Evolutionary conservation across 108 stramenopile genomes (phyloP).

Genomic region (Discostella pseudostelligera): DNA sequence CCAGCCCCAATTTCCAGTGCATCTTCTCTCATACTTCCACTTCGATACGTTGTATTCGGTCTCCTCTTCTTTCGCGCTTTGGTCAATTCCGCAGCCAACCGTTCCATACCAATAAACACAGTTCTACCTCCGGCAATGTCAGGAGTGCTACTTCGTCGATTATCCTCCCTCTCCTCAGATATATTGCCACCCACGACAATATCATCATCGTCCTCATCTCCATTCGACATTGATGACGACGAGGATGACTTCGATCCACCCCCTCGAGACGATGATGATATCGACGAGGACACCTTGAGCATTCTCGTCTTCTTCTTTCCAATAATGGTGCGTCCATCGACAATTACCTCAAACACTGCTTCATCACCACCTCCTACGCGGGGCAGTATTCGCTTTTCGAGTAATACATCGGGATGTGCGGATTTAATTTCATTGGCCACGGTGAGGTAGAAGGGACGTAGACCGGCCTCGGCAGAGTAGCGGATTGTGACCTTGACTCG

Average conservation of each 20-base stretch:
- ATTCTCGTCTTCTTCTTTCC: slow-evolving; percentile 53
- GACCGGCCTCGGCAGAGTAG: slow-evolving; percentile 59
- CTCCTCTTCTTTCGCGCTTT: slow-evolving; percentile 70
- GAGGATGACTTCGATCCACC: slow-evolving; percentile 17
- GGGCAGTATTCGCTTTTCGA: slow-evolving; percentile 65
- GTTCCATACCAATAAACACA: slow-evolving; percentile 80
- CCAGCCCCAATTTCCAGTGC: neutral
- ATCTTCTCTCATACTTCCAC: slow-evolving; percentile 22
- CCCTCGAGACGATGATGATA: slow-evolving; percentile 22
- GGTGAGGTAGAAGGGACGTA: slow-evolving; percentile 77
- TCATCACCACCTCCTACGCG: slow-evolving; percentile 20
- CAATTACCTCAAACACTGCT: slow-evolving; percentile 66
- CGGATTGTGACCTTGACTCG: slow-evolving; percentile 73
- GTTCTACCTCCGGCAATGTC: slow-evolving; percentile 28
- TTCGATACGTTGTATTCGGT: slow-evolving; percentile 60
- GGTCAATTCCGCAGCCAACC: slow-evolving; percentile 70
- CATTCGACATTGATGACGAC: neutral
- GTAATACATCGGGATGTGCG: slow-evolving; percentile 65
- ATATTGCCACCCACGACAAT: neutral
- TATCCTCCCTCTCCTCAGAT: neutral
- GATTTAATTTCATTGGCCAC: slow-evolving; percentile 73
- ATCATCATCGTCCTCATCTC: slow-evolving; percentile 18
- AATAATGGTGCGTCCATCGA: slow-evolving; percentile 72
- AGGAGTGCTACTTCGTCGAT: neutral
- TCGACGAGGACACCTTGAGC: slow-evolving; percentile 30